Conservation (phyloP, 768 basidiomycete genomes). For the Dictyophora rubrovolvata region DNA sequence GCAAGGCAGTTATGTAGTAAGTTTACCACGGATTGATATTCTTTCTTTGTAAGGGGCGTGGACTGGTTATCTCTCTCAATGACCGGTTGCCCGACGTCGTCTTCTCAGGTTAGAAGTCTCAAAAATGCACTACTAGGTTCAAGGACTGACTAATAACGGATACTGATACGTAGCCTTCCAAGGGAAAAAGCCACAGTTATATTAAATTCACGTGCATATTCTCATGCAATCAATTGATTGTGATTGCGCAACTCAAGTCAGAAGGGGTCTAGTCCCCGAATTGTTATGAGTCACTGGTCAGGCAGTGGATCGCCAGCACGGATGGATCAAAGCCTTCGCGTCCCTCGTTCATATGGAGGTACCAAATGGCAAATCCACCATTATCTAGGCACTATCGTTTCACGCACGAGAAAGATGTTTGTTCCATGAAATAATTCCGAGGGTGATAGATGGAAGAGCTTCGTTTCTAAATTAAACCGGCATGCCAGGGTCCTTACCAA, state of each 20-base stretch:
- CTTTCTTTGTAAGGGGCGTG: too few species aligned
- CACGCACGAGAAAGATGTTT: background rate
- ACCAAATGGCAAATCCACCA: background rate
- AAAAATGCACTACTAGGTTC: too few species aligned
- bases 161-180: too few species aligned
- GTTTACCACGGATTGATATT: too few species aligned
- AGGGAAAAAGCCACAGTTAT: background rate
- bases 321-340: background rate
- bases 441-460: background rate
- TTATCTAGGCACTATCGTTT: background rate
- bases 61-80: too few species aligned
- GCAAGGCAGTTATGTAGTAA: too few species aligned
- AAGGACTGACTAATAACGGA: too few species aligned
- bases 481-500: background rate
- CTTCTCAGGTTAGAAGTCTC: too few species aligned
- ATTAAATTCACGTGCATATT: background rate
- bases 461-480: background rate
- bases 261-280: too few species aligned
- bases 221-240: background rate
- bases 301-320: background rate
- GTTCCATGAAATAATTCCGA: background rate
- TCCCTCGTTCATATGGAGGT: background rate
- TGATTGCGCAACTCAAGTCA: too few species aligned
- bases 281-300: too few species aligned
- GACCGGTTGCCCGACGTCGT: too few species aligned